Percentiles rank a stretch among this genome's conserved stretches.
Evolutionary conservation across 768 basidiomycete species (phyloP).

Genomic region (Boletales sp.): DNA sequence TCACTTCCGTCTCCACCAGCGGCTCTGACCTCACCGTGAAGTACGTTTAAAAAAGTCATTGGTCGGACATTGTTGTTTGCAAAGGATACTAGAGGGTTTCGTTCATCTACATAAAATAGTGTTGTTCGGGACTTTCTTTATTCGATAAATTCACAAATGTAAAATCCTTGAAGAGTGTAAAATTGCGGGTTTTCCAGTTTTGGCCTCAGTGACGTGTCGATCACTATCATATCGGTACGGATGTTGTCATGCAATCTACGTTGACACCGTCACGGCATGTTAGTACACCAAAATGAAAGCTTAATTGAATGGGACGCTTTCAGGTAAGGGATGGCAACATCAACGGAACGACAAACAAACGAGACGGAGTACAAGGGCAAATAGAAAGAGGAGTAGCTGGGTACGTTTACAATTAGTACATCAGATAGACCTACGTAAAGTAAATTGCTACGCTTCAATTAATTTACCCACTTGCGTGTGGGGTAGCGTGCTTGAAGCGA

Average conservation of each 20-base stretch:
- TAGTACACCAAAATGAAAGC: too few species aligned
- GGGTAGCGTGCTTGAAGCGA: constrained; percentile 54
- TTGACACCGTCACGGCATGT: too few species aligned
- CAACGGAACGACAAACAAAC: neutral
- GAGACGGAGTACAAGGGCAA: constrained; percentile 2
- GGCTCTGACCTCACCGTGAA: constrained; percentile 1
- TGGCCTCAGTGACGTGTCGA: too few species aligned
- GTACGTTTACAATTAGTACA: constrained; percentile 9
- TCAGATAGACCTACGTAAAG: neutral
- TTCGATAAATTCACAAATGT: too few species aligned
- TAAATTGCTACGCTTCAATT: neutral
- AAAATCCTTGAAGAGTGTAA: too few species aligned
- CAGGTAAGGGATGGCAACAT: neutral
- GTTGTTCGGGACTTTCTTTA: too few species aligned
- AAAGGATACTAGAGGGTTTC: too few species aligned
- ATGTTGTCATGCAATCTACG: too few species aligned
- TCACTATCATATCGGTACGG: too few species aligned
- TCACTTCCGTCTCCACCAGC: constrained; percentile 11
- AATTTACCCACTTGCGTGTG: constrained; percentile 12
- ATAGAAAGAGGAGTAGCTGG: neutral
- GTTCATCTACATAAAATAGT: too few species aligned
- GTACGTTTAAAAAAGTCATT: constrained; percentile 1
- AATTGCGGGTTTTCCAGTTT: too few species aligned
- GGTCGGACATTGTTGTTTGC: neutral
- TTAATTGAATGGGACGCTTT: too few species aligned